A percentile compares a stretch with the other conserved stretches of the same genome.
Conservation (phyloP, 345 rosid genomes). For the Eucalyptus microcorys region DNA sequence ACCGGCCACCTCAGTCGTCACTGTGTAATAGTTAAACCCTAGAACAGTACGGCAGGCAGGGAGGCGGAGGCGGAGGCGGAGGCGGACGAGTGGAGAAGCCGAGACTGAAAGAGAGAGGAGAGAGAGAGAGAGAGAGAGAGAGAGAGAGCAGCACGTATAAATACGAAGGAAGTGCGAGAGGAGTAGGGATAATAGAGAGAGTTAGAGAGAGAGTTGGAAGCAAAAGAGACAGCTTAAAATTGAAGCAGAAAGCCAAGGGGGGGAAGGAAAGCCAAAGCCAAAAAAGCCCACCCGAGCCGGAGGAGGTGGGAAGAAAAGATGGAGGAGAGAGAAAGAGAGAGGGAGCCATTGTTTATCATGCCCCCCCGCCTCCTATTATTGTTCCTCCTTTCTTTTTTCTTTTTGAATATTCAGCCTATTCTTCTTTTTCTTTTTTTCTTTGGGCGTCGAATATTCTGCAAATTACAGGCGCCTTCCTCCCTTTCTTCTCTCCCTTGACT, state of each 20-base stretch:
- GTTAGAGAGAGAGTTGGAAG: not conserved
- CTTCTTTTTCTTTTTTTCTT: not conserved
- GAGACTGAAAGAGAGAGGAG: constrained; percentile 12
- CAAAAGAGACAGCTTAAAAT: constrained; percentile 59
- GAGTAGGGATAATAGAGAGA: not conserved
- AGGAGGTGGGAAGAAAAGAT: no score
- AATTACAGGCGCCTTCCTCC: not conserved
- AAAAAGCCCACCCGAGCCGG: not conserved
- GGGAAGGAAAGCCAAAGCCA: not conserved
- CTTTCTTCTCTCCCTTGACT: not conserved
- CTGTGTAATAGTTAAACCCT: not conserved
- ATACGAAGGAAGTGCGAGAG: not conserved
- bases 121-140: constrained; percentile 14
- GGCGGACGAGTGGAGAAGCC: not conserved
- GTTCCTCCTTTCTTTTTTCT: not conserved
- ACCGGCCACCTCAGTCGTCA: not conserved
- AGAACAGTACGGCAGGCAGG: constrained; percentile 6
- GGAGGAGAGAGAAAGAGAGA: rapidly evolving
- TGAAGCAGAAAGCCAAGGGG: constrained; percentile 42
- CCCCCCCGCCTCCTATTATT: not conserved
- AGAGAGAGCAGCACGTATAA: not conserved
- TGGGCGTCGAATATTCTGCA: not conserved
- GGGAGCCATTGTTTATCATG: not conserved
- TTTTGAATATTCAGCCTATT: not conserved
- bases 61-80: not conserved